Evolutionary conservation across 2,329 filamentous ascomycete species (phyloP).

Genomic region (Diplodia intermedia): DNA sequence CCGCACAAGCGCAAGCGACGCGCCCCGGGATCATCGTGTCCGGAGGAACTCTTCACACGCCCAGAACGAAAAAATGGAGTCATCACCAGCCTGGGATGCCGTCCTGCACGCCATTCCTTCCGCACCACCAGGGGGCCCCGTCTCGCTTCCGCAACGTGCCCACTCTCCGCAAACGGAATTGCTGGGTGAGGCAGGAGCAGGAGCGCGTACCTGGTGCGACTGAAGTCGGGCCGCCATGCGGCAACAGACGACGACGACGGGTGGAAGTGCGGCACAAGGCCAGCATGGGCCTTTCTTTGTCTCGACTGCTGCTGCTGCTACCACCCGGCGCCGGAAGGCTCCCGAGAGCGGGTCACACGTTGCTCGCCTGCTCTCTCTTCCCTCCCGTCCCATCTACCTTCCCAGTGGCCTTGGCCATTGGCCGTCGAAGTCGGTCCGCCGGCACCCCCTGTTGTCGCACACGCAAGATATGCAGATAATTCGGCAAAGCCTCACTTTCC

Average conservation of each 20-base stretch:
- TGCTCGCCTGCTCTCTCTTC: neutral
- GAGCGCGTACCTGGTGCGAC: conserved; percentile 3
- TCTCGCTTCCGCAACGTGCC: neutral
- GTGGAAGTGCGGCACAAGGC: neutral
- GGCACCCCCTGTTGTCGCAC: neutral
- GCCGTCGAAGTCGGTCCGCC: neutral
- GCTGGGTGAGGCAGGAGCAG: neutral
- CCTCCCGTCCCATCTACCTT: neutral
- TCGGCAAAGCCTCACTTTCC: neutral
- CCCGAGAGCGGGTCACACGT: conserved; percentile 10
- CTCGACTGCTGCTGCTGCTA: neutral
- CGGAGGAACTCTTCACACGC: neutral
- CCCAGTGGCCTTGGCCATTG: neutral
- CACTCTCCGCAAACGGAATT: neutral
- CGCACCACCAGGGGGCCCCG: neutral
- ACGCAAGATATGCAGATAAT: neutral
- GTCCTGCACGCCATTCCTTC: neutral
- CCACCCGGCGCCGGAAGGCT: conserved; percentile 13
- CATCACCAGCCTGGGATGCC: neutral
- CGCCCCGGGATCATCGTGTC: neutral
- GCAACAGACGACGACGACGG: neutral
- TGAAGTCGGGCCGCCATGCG: conserved; percentile 1
- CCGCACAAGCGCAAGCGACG: neutral
- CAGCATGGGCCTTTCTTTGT: neutral
- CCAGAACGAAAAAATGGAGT: neutral